Conservation (phyloP, 768 basidiomycete genomes). For the Boletus subparvulus region DNA sequence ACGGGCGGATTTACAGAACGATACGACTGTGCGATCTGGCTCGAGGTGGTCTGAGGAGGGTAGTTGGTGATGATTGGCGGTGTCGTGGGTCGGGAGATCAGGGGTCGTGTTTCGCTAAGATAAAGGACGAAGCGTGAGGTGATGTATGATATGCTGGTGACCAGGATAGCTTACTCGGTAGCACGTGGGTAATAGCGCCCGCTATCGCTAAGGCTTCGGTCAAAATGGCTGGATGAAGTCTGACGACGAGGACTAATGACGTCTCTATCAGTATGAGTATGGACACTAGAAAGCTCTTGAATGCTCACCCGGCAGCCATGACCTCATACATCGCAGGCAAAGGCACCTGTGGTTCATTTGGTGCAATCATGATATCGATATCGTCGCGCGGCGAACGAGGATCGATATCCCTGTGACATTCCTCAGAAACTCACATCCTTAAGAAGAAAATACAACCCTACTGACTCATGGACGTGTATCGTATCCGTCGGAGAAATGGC, state of each 20-base stretch:
- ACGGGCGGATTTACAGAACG: slow-evolving; percentile 19
- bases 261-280: not conserved
- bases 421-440: not conserved
- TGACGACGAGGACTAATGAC: slow-evolving; percentile 17
- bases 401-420: slow-evolving; percentile 16
- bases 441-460: not conserved
- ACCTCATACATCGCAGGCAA: slow-evolving; percentile 37
- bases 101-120: slow-evolving; percentile 52
- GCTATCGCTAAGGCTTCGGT: slow-evolving; percentile 16
- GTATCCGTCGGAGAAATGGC: slow-evolving; percentile 29
- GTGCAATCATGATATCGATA: slow-evolving; percentile 20
- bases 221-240: slow-evolving; percentile 18
- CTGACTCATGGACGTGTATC: slow-evolving; percentile 33
- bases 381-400: slow-evolving; percentile 37
- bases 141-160: too few species aligned
- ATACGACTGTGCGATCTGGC: slow-evolving; percentile 26
- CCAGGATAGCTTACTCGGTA: slow-evolving; percentile 26
- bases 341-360: slow-evolving; percentile 29
- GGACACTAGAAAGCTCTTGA: not conserved
- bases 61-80: slow-evolving; percentile 28
- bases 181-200: slow-evolving; percentile 9
- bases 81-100: slow-evolving; percentile 41
- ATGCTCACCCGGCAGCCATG: slow-evolving; percentile 24
- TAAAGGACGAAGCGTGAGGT: not conserved
- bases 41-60: slow-evolving; percentile 17